Percentiles rank a stretch among this genome's conserved stretches.
These are phyloP conservation scores for Xylariaceae sp. DNA, from an alignment of 2,329 filamentous ascomycete species.

Conservation along the genomic window DNA sequence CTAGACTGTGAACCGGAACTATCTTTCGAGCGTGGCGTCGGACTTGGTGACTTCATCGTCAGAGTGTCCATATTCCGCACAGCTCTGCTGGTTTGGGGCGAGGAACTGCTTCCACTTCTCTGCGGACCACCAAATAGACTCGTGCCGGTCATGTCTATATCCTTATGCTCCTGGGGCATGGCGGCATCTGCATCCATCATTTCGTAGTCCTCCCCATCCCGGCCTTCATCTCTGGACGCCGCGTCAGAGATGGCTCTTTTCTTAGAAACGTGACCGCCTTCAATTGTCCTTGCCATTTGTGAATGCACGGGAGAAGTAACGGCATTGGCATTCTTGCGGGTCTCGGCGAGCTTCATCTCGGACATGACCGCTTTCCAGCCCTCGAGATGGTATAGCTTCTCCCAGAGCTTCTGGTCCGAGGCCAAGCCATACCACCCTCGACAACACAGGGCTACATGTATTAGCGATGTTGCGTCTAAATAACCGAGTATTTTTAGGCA, in stretches of 20 bases:
- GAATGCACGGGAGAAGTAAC: constrained; percentile 37
- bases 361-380: constrained; percentile 71
- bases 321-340: constrained; percentile 45
- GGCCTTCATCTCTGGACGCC: constrained; percentile 37
- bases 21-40: constrained; percentile 30
- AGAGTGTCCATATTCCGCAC: constrained; percentile 30
- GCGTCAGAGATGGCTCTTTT: constrained; percentile 47
- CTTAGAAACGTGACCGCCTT: constrained; percentile 50
- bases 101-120: constrained; percentile 25
- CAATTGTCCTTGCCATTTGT: constrained; percentile 39
- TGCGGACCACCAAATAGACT: constrained; percentile 28
- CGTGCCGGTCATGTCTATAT: constrained; percentile 24
- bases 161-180: constrained; percentile 23
- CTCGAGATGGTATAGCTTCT: constrained; percentile 72
- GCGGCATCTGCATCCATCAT: constrained; percentile 39
- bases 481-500: constrained; percentile 85
- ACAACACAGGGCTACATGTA: constrained; percentile 74
- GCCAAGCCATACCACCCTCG: constrained; percentile 76
- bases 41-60: constrained; percentile 34
- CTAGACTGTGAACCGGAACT: constrained; percentile 17
- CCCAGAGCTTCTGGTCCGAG: constrained; percentile 81
- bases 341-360: constrained; percentile 64
- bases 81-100: constrained; percentile 26
- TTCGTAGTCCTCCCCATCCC: constrained; percentile 48
- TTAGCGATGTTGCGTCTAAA: constrained; percentile 72